Evolutionary conservation across 768 basidiomycete genomes (phyloP), one percentile per base, ranked within the genome.

Genomic region (Amanita rimosa): DNA sequence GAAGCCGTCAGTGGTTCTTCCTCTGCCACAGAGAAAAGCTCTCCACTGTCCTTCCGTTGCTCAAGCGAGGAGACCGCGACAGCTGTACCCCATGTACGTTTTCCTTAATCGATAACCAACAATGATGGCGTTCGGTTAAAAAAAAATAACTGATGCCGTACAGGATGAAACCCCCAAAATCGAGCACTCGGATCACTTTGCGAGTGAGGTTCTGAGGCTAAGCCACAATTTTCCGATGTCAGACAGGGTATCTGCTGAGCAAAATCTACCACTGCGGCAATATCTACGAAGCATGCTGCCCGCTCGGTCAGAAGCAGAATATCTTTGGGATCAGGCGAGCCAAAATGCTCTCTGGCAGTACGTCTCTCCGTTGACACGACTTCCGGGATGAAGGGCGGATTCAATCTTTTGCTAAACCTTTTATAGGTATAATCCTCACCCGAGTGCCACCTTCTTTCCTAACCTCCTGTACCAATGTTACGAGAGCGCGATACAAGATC

Each of bases 271-370:
- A 40, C 63, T 80, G 60, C 71, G 81, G 37, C 69, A 75, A 36
- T 74, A 74, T 53, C 76, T 83, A 45, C 71, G 77, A 41, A 65
- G 59, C 41, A 71, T 74, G 58, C 71, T 85, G 8, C 82, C 82
- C 16, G 55, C 72, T 2, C 71, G 74, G 34, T 60, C 67, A 44
- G 78, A 79, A 50, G 79, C 81, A 0, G 74, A 78, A 46, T 70
- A 78, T 49, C 70, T 83, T 19, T 83, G 81, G 70, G 68, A 72
- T 31, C 79, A 82, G 59, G 77, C 77, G 26, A 71, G 72, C 44
- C 67, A 70, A 52, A 81, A 83, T 54, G 81, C 80, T 21, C 67
- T 81, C 49, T 83, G 81, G 82, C 80, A 82, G 75, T 79, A 58
- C 52, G 50, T 45, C 14, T 40, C 19, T 43, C 31, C 29, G 31